Evolutionary conservation across 2,329 filamentous ascomycete species (phyloP), one percentile per base, ranked within the genome.

Genomic region (Aspergillus glaucus): DNA sequence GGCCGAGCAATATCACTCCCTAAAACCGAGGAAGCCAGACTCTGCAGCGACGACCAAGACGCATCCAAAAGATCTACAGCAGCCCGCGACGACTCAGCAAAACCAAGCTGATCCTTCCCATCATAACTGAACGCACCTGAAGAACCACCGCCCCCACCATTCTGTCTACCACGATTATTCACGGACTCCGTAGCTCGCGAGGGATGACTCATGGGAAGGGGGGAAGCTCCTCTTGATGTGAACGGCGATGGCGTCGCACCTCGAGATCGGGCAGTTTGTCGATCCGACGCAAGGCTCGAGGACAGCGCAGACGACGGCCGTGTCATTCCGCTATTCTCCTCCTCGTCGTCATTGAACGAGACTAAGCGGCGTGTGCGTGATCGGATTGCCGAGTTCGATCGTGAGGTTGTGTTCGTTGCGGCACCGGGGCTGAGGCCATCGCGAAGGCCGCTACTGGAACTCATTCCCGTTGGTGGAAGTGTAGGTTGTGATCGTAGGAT

Each of bases 11-110:
- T 58, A 50, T 74, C 70, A 44, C 63, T 70, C n/a, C 73, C 72
- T 37, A 75, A 48, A 24, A 76, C 62, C n/a, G 70, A 71, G 3
- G 74, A 75, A n/a, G 74, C 73, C 40, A 76, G 54, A 34, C 65
- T 72, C 55, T 75, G 72, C 43, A 76, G 58, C 14, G 73, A 75
- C n/a, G 73, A 71, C 74, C 74, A 77, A 4, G 71, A 69, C 22
- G 70, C 68, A 49, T 74, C 73, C 54, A 74, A 63, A 46, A 75
- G 65, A 55, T 69, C 65, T 43, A 65, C 51, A 19, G 63, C 57
- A 42, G 57, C 54, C 37, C 55, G 56, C 32, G 60, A 61, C 36
- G 60, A 58, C 8, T 62, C 55, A 22, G 60, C 47, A 26, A 62
- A 53, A 7, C 46, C 62, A 49, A 44, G 48, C 51, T 43, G 58